Percentiles rank a stretch among this genome's conserved stretches.
phyloP scores from a whole-genome alignment of 2,329 filamentous ascomycete species.

The Zasmidium angulare region DNA sequence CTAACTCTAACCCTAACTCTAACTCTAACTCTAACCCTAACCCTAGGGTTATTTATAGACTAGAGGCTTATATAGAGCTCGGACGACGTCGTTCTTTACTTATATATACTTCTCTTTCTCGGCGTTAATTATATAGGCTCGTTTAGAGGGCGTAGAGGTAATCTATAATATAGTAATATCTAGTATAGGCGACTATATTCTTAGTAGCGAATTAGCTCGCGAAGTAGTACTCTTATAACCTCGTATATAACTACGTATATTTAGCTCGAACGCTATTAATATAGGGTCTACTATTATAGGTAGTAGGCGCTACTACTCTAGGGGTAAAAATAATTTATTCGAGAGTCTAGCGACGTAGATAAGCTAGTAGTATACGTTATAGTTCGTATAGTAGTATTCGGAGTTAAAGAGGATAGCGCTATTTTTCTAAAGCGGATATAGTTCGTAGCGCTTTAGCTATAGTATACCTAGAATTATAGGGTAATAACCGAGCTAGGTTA shows the following conservation, averaged over 20 bases:
- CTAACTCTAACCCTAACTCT: no score
- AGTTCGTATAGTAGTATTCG: neutral
- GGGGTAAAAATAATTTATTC: neutral
- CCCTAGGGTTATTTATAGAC: neutral
- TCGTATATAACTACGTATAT: neutral
- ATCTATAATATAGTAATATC: neutral
- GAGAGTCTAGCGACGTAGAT: neutral
- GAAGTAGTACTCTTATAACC: neutral
- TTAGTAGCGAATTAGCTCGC: neutral
- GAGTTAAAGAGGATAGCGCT: neutral
- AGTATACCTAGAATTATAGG: neutral
- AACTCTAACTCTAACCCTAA: no score
- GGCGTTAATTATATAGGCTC: neutral
- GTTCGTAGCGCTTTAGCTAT: neutral
- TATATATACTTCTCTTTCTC: no score
- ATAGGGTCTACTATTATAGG: neutral
- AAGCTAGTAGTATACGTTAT: neutral
- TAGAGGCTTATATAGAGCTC: neutral
- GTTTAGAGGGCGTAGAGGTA: neutral
- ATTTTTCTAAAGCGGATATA: neutral
- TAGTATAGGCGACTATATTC: neutral
- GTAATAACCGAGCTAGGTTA: neutral
- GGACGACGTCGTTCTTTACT: no score
- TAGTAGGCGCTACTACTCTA: neutral
- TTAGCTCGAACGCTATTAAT: neutral